Evolutionary conservation across 1,284 basidiomycete genomes (phyloP).

Genomic region (Erythrobasidium hasegawianum): DNA sequence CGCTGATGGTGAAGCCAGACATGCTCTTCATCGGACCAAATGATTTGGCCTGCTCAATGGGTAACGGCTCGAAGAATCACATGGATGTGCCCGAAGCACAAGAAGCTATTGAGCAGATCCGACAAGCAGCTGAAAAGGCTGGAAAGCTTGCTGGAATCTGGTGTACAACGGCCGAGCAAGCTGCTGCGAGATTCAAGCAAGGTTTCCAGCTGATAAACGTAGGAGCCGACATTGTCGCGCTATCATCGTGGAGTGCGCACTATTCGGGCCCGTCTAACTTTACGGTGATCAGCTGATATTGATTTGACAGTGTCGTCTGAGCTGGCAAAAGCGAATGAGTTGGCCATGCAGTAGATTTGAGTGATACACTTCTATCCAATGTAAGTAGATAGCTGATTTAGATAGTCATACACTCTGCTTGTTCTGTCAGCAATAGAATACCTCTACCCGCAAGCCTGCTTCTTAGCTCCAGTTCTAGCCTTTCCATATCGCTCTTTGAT

Average conservation of each 20-base stretch:
- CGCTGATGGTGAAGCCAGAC: slow-evolving; percentile 26
- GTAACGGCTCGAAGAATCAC: slow-evolving; percentile 44
- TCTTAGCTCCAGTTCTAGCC: too few relatives aligned
- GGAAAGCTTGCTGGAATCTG: slow-evolving; percentile 47
- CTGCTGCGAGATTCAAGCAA: slow-evolving; percentile 21
- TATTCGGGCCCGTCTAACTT: too few relatives aligned
- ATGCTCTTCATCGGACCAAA: slow-evolving; percentile 48
- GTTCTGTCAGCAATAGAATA: too few relatives aligned
- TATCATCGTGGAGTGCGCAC: not conserved
- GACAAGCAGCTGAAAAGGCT: slow-evolving; percentile 44
- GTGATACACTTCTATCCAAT: too few relatives aligned
- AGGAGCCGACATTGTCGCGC: slow-evolving; percentile 12
- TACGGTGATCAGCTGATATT: too few relatives aligned
- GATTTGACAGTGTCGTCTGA: too few relatives aligned
- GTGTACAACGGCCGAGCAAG: slow-evolving; percentile 30
- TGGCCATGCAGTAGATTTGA: too few relatives aligned
- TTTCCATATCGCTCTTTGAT: too few relatives aligned
- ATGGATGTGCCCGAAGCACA: slow-evolving; percentile 37
- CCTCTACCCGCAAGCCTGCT: too few relatives aligned
- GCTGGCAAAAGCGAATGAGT: too few relatives aligned
- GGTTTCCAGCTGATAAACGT: slow-evolving; percentile 33
- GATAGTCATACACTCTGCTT: too few relatives aligned
- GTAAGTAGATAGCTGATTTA: too few relatives aligned
- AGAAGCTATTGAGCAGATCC: slow-evolving; percentile 44
- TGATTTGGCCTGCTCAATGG: slow-evolving; percentile 46